phyloP scores from a whole-genome alignment of 345 rosid genomes.

The Bretschneidera sinensis region DNA sequence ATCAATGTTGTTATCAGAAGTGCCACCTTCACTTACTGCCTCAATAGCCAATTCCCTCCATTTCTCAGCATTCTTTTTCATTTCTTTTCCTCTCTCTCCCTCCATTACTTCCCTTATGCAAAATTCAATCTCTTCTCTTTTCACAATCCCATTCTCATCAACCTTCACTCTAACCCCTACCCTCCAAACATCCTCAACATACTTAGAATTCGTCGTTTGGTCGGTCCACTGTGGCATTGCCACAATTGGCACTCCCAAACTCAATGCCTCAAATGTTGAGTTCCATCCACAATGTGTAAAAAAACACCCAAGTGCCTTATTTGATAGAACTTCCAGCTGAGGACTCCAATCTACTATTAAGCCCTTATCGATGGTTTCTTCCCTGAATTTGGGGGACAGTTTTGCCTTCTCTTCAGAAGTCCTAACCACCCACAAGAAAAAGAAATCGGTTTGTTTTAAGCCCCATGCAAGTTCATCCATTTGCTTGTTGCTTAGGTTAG shows the following conservation, averaged over 20 bases:
- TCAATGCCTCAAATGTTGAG: constrained; percentile 45
- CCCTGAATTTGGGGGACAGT: constrained; percentile 28
- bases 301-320: constrained; percentile 50
- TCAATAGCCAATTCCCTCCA: constrained; percentile 45
- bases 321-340: constrained; percentile 43
- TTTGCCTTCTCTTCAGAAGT: constrained; percentile 36
- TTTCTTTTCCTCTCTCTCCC: constrained; percentile 36
- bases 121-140: constrained; percentile 41
- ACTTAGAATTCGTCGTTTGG: constrained; percentile 50
- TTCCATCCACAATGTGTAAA: constrained; percentile 71
- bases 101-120: constrained; percentile 52
- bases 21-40: constrained; percentile 46
- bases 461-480: constrained; percentile 53
- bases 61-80: constrained; percentile 34
- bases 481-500: constrained; percentile 32
- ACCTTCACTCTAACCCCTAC: constrained; percentile 51
- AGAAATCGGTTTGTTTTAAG: constrained; percentile 18
- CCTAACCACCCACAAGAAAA: constrained; percentile 57
- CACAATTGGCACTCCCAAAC: constrained; percentile 51
- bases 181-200: constrained; percentile 54
- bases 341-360: constrained; percentile 50
- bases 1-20: constrained; percentile 42
- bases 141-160: constrained; percentile 42
- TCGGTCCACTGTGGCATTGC: constrained; percentile 58
- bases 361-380: constrained; percentile 22